Conservation (phyloP, 2,329 filamentous ascomycete species). For the Clonostachys rosea region DNA sequence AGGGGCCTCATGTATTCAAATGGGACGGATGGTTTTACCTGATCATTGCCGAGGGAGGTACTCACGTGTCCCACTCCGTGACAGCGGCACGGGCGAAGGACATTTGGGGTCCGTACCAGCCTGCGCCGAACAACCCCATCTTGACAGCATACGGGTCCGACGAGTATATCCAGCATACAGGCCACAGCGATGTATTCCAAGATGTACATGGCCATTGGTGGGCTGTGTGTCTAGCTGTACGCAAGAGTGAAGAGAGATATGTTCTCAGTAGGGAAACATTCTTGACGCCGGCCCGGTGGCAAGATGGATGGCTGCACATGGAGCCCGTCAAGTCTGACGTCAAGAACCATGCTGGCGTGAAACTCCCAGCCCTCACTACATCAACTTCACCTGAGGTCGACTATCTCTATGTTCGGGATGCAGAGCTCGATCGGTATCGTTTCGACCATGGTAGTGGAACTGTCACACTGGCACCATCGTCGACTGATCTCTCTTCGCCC, state of each 20-base stretch:
- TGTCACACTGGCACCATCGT: background rate
- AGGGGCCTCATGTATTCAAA: constrained; percentile 42
- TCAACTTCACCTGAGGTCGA: constrained; percentile 1
- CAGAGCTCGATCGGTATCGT: background rate
- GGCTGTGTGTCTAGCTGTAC: constrained; percentile 5
- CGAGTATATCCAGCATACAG: constrained; percentile 7
- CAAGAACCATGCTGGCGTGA: background rate
- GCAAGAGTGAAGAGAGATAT: constrained; percentile 5
- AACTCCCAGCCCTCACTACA: background rate
- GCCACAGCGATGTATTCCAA: constrained; percentile 7
- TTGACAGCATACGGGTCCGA: constrained; percentile 11
- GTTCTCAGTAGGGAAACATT: constrained; percentile 5
- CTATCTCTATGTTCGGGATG: constrained; percentile 4
- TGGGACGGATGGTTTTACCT: constrained; percentile 29
- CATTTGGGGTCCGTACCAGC: constrained; percentile 20
- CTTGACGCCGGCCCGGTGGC: constrained; percentile 4
- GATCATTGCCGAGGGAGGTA: constrained; percentile 34
- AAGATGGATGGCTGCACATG: constrained; percentile 3
- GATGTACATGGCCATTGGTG: constrained; percentile 8
- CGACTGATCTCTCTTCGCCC: constrained; percentile 1
- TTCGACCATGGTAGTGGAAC: background rate
- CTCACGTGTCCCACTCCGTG: constrained; percentile 18
- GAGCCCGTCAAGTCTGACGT: background rate
- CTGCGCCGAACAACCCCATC: constrained; percentile 16
- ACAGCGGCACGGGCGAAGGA: constrained; percentile 16